Evolutionary conservation across 2,329 filamentous ascomycete genomes (phyloP).

Genomic region (Fusarium globosum): DNA sequence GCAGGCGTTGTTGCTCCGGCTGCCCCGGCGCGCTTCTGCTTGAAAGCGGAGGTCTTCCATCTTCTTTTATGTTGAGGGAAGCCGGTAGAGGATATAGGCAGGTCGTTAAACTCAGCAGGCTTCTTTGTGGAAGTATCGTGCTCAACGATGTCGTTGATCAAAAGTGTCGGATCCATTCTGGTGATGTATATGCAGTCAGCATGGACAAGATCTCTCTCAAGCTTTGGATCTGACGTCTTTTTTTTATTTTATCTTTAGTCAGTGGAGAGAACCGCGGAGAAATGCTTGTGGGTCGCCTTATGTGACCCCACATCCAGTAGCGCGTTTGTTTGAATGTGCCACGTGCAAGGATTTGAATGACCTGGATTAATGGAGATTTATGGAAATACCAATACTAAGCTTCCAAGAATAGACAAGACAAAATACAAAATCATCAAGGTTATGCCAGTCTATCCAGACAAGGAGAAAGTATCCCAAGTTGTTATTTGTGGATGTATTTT

Average conservation of each 20-base stretch:
- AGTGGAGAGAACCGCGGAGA: constrained; percentile 34
- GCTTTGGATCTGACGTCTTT: constrained; percentile 36
- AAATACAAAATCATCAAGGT: not conserved
- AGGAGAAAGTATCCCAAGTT: not conserved
- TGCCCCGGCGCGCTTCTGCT: constrained; percentile 60
- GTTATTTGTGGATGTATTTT: not conserved
- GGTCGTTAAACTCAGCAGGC: constrained; percentile 68
- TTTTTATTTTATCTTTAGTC: constrained; percentile 14
- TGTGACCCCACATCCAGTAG: constrained; percentile 30
- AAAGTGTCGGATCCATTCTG: constrained; percentile 59
- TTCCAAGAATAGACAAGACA: not conserved
- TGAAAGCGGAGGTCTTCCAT: constrained; percentile 79
- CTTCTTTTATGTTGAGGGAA: constrained; percentile 93
- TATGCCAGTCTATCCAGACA: no score
- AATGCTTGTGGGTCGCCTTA: constrained; percentile 35
- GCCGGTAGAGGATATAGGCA: constrained; percentile 65
- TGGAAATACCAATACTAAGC: not conserved
- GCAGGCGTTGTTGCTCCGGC: constrained; percentile 13
- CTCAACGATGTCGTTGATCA: constrained; percentile 84
- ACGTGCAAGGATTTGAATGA: constrained; percentile 24
- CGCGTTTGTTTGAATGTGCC: constrained; percentile 16
- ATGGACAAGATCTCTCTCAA: constrained; percentile 1
- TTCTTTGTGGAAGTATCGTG: constrained; percentile 69
- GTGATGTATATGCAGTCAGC: constrained; percentile 5
- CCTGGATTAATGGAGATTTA: not conserved